Percentiles rank a stretch among this genome's conserved stretches.
phyloP scores from a whole-genome alignment of 1,284 basidiomycete genomes.

The Leucoagaricus sp. region DNA sequence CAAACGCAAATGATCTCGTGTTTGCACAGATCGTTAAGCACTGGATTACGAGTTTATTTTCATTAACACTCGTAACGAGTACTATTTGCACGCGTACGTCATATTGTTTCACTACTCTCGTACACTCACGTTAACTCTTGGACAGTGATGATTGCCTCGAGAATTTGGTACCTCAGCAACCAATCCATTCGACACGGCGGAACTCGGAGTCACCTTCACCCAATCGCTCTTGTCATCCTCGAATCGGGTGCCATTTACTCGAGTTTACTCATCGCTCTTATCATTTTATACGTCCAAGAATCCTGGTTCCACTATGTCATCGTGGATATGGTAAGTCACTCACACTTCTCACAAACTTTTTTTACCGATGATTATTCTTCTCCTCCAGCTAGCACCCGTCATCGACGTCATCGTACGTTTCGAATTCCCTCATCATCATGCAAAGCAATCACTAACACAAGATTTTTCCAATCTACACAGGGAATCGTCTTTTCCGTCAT shows the following conservation, averaged over 20 bases:
- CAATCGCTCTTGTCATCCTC: constrained; percentile 34
- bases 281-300: constrained; percentile 33
- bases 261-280: constrained; percentile 30
- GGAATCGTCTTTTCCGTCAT: constrained; percentile 37
- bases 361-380: neutral
- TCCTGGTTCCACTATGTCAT: constrained; percentile 37
- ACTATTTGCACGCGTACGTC: constrained; percentile 31
- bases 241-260: constrained; percentile 42
- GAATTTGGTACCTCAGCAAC: constrained; percentile 35
- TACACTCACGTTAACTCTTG: neutral
- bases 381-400: constrained; percentile 19
- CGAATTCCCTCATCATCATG: too few relatives aligned
- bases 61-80: constrained; percentile 35
- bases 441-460: neutral
- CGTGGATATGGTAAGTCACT: constrained; percentile 36
- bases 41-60: constrained; percentile 37
- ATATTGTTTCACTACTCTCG: neutral
- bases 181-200: constrained; percentile 14
- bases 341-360: constrained; percentile 1
- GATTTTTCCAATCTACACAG: constrained; percentile 15
- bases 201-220: constrained; percentile 23
- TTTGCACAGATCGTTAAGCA: constrained; percentile 26
- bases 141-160: constrained; percentile 33
- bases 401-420: constrained; percentile 31
- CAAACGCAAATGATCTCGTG: constrained; percentile 20